Conservation (phyloP, 257 asterid species). For the Przewalskia tangutica region DNA sequence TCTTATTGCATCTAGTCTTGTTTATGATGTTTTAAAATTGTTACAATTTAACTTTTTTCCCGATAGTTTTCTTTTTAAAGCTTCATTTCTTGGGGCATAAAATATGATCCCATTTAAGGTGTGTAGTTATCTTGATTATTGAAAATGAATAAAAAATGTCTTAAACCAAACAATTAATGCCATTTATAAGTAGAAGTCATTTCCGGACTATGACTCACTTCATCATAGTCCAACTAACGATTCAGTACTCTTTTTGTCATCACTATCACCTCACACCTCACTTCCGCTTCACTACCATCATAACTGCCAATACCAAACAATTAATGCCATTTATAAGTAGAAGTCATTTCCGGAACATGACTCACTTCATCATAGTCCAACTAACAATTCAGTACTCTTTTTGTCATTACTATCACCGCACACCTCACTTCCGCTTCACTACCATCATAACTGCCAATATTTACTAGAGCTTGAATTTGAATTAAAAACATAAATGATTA, state of each 20-base stretch:
- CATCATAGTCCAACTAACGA: neutral
- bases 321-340: neutral
- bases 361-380: neutral
- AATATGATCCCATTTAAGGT: slow-evolving; percentile 1
- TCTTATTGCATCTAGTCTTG: neutral
- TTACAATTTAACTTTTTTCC: neutral
- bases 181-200: neutral
- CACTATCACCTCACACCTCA: neutral
- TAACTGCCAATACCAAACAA: neutral
- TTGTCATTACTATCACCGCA: neutral
- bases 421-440: neutral
- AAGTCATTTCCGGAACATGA: neutral
- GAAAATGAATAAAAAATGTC: neutral
- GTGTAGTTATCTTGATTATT: neutral
- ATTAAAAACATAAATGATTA: neutral
- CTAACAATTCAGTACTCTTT: neutral
- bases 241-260: neutral
- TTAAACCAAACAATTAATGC: neutral
- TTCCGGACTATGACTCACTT: neutral
- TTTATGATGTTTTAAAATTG: neutral
- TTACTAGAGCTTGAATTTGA: neutral
- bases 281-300: neutral
- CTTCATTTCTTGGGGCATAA: neutral
- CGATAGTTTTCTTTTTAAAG: neutral
- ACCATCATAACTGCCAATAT: neutral